phyloP scores from a whole-genome alignment of 176 grass and related monocot genomes.

The Stipa capillata region DNA sequence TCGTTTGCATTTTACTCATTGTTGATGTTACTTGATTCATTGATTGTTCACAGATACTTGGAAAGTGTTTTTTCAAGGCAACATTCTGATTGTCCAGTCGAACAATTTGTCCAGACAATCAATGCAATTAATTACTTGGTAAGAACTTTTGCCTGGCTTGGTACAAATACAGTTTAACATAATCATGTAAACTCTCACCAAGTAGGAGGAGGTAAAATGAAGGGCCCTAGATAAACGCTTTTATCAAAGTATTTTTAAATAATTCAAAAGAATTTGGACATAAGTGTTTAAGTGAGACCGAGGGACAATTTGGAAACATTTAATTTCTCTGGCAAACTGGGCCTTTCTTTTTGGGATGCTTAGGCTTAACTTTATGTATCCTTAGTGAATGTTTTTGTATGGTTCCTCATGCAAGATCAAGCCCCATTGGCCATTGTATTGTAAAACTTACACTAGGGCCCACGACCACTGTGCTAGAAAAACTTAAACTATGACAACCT shows the following conservation, averaged over 20 bases:
- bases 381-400: background rate
- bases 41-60: conserved; percentile 69
- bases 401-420: background rate
- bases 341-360: background rate
- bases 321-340: background rate
- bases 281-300: background rate
- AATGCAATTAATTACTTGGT: conserved; percentile 64
- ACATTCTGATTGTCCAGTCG: conserved; percentile 35
- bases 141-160: conserved; percentile 2
- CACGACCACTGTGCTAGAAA: background rate
- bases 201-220: too few species aligned
- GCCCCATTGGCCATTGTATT: background rate
- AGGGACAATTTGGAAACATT: background rate
- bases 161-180: background rate
- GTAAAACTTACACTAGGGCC: background rate
- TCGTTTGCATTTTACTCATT: background rate
- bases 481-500: background rate
- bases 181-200: background rate
- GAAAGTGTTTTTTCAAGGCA: conserved; percentile 54
- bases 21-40: background rate
- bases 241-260: too few species aligned
- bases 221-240: too few species aligned
- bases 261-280: background rate
- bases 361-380: background rate
- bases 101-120: conserved; percentile 52